Conservation (phyloP, 371 early-diverging fungal species). For the Dentiscutata heterogama region DNA sequence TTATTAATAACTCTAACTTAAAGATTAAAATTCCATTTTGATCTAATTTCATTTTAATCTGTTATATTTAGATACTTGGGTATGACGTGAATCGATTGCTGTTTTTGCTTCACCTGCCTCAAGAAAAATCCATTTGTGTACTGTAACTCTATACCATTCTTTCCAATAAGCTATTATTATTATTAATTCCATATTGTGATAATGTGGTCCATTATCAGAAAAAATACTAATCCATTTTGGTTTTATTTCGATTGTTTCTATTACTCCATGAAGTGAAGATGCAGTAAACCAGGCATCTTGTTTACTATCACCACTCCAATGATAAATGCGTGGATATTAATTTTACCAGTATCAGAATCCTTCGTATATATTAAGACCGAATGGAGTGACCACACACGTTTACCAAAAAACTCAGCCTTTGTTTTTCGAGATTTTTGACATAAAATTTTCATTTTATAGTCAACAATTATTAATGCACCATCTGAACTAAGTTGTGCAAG, state of each 20-base stretch:
- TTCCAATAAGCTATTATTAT: not conserved
- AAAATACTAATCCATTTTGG: not conserved
- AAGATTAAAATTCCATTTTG: no score
- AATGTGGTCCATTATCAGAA: not conserved
- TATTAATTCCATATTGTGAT: slow-evolving; percentile 8
- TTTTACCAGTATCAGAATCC: not conserved
- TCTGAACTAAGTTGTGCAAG: not conserved
- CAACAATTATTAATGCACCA: not conserved
- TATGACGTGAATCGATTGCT: not conserved
- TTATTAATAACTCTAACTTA: no score
- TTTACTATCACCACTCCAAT: not conserved
- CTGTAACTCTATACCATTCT: not conserved
- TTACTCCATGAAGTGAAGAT: not conserved
- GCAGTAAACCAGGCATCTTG: not conserved
- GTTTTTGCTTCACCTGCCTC: slow-evolving; percentile 7
- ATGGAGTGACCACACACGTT: not conserved
- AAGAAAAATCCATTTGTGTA: slow-evolving; percentile 1
- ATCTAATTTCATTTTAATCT: no score
- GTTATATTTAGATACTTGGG: not conserved
- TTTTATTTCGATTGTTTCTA: slow-evolving; percentile 9
- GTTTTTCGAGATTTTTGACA: not conserved
- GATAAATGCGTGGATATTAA: not conserved
- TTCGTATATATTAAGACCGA: not conserved
- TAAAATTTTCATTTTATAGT: not conserved
- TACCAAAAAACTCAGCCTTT: not conserved